Evolutionary conservation across 331 rosid species (phyloP).

Genomic region (Acacia pycnantha): DNA sequence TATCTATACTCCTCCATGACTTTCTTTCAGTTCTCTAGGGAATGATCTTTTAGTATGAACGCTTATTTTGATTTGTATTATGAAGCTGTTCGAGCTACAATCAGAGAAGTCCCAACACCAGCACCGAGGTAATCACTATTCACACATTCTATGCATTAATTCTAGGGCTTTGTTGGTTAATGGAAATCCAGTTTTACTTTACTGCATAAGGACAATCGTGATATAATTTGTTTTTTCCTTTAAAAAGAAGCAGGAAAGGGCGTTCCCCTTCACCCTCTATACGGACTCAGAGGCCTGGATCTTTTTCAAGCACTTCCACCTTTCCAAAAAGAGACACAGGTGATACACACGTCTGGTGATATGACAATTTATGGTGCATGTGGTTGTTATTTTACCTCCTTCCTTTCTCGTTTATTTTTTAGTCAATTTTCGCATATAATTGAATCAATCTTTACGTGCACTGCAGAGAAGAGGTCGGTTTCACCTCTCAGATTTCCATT

Average conservation of each 20-base stretch:
- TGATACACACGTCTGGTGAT: constrained; percentile 26
- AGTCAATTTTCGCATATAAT: constrained; percentile 12
- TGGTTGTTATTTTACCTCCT: neutral
- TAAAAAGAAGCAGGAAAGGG: constrained; percentile 62
- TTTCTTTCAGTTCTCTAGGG: constrained; percentile 14
- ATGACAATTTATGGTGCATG: constrained; percentile 10
- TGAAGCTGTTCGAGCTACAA: constrained; percentile 85
- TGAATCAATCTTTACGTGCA: constrained; percentile 33
- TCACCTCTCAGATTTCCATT: constrained; percentile 96
- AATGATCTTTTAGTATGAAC: constrained; percentile 18
- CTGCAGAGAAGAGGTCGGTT: constrained; percentile 76
- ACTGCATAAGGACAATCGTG: neutral
- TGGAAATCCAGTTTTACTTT: neutral
- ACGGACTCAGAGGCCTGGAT: constrained; percentile 55
- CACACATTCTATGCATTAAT: neutral
- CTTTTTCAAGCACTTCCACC: constrained; percentile 71
- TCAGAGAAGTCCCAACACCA: constrained; percentile 78
- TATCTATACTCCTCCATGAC: constrained; percentile 32
- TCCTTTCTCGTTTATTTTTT: neutral
- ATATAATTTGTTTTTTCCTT: neutral
- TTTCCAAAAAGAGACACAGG: constrained; percentile 79
- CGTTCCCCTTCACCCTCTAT: constrained; percentile 66
- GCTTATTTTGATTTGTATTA: constrained; percentile 34
- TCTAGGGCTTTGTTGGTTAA: constrained; percentile 5
- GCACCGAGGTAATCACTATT: constrained; percentile 51